Conservation (phyloP, 192 early-diverging fungal species). For the Glomus cerebriforme region DNA sequence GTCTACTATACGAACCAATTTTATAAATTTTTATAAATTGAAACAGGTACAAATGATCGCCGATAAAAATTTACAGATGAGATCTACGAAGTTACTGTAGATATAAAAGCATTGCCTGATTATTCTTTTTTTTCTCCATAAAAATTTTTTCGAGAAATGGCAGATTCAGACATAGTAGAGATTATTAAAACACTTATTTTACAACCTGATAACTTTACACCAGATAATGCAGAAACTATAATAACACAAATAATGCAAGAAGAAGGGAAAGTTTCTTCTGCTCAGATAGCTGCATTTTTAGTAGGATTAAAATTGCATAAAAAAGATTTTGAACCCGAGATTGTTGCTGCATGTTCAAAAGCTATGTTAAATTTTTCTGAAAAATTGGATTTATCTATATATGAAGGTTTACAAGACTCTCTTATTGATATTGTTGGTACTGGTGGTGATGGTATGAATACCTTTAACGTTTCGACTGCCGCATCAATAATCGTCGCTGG, state of each 20-base stretch:
- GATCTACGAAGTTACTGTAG: too few relatives aligned
- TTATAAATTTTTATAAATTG: too few relatives aligned
- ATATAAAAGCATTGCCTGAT: too few relatives aligned
- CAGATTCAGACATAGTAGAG: conserved; percentile 18
- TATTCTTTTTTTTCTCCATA: too few relatives aligned
- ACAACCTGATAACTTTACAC: conserved; percentile 61
- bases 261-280: conserved; percentile 68
- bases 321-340: conserved; percentile 70
- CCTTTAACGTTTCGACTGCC: conserved; percentile 96
- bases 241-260: conserved; percentile 78
- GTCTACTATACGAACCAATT: too few relatives aligned
- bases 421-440: conserved; percentile 95
- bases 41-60: too few relatives aligned
- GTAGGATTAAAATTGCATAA: conserved; percentile 70
- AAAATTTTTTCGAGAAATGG: background rate
- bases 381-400: conserved; percentile 52
- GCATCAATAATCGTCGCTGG: conserved; percentile 90
- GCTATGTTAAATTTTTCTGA: conserved; percentile 74
- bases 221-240: conserved; percentile 59
- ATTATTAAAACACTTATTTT: conserved; percentile 70
- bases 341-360: conserved; percentile 77
- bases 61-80: too few relatives aligned
- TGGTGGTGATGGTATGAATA: conserved; percentile 97
- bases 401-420: conserved; percentile 46
- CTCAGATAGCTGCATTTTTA: conserved; percentile 90